Base-by-base conservation (phyloP, 139 green algal genomes). In the Volvox reticuliferus region DNA sequence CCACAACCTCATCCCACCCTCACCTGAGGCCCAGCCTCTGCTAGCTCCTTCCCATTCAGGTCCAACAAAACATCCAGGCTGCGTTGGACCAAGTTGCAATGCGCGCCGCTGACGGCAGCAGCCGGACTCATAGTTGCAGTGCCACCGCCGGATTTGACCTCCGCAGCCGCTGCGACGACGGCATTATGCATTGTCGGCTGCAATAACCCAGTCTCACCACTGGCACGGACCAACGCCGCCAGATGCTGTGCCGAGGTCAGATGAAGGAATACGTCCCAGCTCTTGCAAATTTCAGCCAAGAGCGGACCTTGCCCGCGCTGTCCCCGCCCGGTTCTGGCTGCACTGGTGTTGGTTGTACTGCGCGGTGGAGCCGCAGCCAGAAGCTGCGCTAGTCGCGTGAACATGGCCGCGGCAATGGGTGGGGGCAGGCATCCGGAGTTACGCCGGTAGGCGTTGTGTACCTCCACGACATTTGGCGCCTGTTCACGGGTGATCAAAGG, bases 1-100 rank as follows among this genome's bases (percentile, higher is more conserved):
- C 44, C 44, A 55, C 44, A 9, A 55, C 44, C 9, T 55, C 44
- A 55, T 14, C 6, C 12, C 21, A 73, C 55, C 33, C 82, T 14
- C 63, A 88, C 82, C 82, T 88, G 82, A 22, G 84, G 84, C 68
- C 84, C 84, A 3, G 84, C 84, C 84, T 61, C 68, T 69, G 26
- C 28, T n/a, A 89, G 84, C 68, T 89, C 84, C 84, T 12, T 5
- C 26, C 68, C 84, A 19, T 20, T 65, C 0, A 1, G 1, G 26
- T 69, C 68, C 68, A 89, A 20, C 68, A 89, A 44, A 35, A 89
- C 84, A 0, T 80, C 68, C 24, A 89, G 26, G 68, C 84, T 89
- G 18, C 84, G 84, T 19, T 69, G 36, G 36, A 89, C 16, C 13
- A 89, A 44, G 36, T 37, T 35, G 5, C 36, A 28, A 18, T 37